phyloP scores from a whole-genome alignment of 2,329 filamentous ascomycete species.

The Juglanconis oblonga region DNA sequence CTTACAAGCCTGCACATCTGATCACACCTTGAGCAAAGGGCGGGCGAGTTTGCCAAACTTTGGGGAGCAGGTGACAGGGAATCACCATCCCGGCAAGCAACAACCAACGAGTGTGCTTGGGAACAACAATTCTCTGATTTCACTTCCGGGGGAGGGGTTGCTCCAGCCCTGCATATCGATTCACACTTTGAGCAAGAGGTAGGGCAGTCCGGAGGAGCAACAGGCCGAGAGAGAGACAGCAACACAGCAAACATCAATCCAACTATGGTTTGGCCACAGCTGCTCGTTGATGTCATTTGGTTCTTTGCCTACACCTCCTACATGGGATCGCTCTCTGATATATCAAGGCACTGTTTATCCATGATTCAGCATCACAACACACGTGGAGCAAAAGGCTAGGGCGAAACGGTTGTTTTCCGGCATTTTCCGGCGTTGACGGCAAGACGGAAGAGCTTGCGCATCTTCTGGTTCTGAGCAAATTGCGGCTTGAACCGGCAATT shows the following conservation, averaged over 20 bases:
- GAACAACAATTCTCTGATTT: too few species aligned
- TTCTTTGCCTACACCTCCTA: background rate
- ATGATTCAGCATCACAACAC: background rate
- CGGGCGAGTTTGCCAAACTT: too few species aligned
- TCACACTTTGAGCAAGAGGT: too few species aligned
- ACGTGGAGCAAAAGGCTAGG: background rate
- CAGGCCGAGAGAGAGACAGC: too few species aligned
- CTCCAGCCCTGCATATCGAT: too few species aligned
- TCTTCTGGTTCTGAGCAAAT: slow-evolving; percentile 2
- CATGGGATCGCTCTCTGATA: background rate
- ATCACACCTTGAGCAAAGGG: background rate
- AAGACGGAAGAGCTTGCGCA: slow-evolving; percentile 5
- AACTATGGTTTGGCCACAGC: background rate
- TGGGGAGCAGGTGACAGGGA: too few species aligned
- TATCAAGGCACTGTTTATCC: background rate
- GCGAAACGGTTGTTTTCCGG: background rate
- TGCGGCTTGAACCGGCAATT: background rate
- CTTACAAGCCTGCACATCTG: slow-evolving; percentile 5
- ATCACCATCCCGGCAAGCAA: too few species aligned
- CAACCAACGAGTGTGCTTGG: too few species aligned
- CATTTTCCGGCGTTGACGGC: slow-evolving; percentile 19
- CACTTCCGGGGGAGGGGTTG: too few species aligned
- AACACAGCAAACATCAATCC: background rate
- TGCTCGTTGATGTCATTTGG: background rate
- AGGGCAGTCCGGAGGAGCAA: too few species aligned